Conservation (phyloP, 257 asterid species). For the Fraxinus cuspidata region DNA sequence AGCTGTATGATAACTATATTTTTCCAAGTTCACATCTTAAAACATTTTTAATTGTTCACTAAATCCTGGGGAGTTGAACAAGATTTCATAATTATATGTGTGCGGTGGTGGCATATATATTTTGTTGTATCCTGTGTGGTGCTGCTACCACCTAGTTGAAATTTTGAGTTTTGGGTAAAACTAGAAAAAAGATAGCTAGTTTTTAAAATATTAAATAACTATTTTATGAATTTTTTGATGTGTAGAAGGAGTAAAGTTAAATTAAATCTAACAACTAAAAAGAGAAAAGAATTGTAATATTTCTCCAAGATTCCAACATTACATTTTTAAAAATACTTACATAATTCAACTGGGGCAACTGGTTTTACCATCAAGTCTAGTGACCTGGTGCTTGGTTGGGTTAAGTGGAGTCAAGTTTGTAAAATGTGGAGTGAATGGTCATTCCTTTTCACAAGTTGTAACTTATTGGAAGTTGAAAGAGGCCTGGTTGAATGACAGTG, state of each 20-base stretch:
- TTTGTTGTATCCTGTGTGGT: background rate
- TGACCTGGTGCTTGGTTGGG: background rate
- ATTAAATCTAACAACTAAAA: too few species aligned
- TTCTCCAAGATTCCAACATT: too few species aligned
- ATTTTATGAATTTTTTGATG: background rate
- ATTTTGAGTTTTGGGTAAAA: background rate
- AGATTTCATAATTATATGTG: background rate
- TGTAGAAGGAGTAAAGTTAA: too few species aligned
- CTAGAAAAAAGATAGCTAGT: background rate
- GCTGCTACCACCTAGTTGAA: background rate
- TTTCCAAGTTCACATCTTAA: background rate
- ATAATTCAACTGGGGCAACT: too few species aligned
- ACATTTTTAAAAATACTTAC: too few species aligned
- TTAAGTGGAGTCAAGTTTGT: background rate
- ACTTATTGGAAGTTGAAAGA: background rate
- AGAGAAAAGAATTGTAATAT: too few species aligned
- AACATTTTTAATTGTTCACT: background rate
- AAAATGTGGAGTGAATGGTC: background rate
- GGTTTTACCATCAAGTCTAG: too few species aligned
- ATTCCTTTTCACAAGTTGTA: background rate
- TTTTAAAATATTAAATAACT: background rate
- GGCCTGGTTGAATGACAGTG: background rate
- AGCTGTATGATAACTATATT: background rate
- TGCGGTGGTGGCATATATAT: background rate
- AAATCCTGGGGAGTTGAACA: background rate